Base-by-base conservation (phyloP, 192 early-diverging fungal species). In the Coemansia biformis region DNA sequence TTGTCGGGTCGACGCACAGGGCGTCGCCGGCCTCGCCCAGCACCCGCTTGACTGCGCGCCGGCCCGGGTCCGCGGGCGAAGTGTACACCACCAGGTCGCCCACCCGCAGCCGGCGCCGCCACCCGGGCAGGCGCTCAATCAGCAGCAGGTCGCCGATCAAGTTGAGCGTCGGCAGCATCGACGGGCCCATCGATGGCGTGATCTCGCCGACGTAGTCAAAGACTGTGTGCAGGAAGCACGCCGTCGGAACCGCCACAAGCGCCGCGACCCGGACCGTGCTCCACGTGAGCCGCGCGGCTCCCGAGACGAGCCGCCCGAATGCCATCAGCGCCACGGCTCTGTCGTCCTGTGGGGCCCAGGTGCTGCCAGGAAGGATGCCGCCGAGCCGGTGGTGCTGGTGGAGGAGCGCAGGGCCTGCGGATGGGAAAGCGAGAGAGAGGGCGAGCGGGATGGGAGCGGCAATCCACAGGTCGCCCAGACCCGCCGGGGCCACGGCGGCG, bases 101-200 rank as follows among this genome's bases (percentile, higher is more conserved):
- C 3, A 85, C 63, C 14, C 53, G 44, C 11, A 86, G 43, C 13
- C 59, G 45, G 13, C 48, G 36, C 24, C 59, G 54, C 30, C 72
- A 73, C 36, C 70, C 72, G 0, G 84, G 78, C 15, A 92, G 42
- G 46, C 81, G 79, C 43, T 91, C 91, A 36, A 88, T 60, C 16
- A 80, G 54, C 14, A 93, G 81, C 33, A 87, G 34, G 57, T 93
- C 91, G 24, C 91, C 91, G 2, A 69, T 54, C 65, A 89, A 77
- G 63, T 89, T 91, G 34, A 93, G 79, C 16, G 87, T 92, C 3
- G 93, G 93, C 15, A 92, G 76, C 92, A 96, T 96, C 23, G 89
- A 91, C 11, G 90, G 89, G 1, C 92, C 92, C 83, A 83, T 45
- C 15, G 53, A 38, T 59, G 83, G 79, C 7, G 87, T 83, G 34